A percentile compares a stretch with the other conserved stretches of the same genome.
Conservation (phyloP, 306 rosid species). For the Trifolium dubium region DNA sequence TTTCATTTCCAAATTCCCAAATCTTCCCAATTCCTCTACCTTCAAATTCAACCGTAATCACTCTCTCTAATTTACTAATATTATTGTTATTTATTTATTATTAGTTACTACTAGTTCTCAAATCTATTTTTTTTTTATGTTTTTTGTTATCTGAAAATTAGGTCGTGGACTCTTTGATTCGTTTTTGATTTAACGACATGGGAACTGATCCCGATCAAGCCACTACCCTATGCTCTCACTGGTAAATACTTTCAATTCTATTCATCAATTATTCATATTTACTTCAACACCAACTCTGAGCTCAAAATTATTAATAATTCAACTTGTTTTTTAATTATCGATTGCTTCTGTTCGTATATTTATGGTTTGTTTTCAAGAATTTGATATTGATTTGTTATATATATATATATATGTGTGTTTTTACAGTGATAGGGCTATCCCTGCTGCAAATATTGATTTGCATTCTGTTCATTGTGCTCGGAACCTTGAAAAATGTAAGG, state of each 20-base stretch:
- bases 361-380: constrained; percentile 16
- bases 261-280: constrained; percentile 11
- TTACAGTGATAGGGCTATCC: constrained; percentile 82
- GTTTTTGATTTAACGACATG: constrained; percentile 45
- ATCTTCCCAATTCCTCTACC: neutral
- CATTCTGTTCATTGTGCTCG: constrained; percentile 88
- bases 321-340: neutral
- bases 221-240: constrained; percentile 72
- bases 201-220: constrained; percentile 63
- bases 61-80: neutral
- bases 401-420: constrained; percentile 38
- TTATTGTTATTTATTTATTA: neutral
- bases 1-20: neutral
- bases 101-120: constrained; percentile 4
- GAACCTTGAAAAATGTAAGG: constrained; percentile 82
- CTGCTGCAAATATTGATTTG: constrained; percentile 75
- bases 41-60: constrained; percentile 6
- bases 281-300: neutral
- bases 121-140: no score
- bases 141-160: constrained; percentile 23
- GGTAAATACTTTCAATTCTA: constrained; percentile 51
- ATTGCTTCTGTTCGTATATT: neutral
- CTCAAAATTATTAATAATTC: neutral
- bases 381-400: constrained; percentile 49
- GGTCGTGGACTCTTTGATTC: constrained; percentile 4